phyloP scores from a whole-genome alignment of 768 basidiomycete species.

The Cystofilobasidium capitatum region DNA sequence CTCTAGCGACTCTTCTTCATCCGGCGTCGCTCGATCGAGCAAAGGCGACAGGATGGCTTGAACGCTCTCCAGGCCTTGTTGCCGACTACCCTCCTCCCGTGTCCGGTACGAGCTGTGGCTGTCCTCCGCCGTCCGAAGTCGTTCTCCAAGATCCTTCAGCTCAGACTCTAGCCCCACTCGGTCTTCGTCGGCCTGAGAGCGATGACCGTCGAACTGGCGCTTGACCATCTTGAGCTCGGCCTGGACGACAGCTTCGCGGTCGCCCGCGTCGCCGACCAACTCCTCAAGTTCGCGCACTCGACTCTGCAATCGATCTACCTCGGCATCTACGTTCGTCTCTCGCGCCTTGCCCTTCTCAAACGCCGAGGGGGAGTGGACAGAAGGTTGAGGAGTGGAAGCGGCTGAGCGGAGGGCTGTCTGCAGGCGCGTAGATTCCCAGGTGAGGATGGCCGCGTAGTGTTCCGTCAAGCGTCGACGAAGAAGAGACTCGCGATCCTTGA shows the following conservation, averaged over 20 bases:
- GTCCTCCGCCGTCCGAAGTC: neutral
- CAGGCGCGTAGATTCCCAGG: conserved; percentile 39
- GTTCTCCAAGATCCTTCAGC: conserved; percentile 1
- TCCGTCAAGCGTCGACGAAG: conserved; percentile 38
- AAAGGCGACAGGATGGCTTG: conserved; percentile 17
- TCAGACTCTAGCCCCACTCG: conserved; percentile 34
- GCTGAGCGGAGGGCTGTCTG: conserved; percentile 20
- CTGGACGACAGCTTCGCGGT: conserved; percentile 13
- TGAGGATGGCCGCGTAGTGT: conserved; percentile 40
- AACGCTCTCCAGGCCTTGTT: conserved; percentile 8
- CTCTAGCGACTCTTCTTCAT: conserved; percentile 20
- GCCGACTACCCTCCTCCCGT: neutral
- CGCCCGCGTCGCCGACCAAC: conserved; percentile 16
- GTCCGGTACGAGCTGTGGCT: neutral
- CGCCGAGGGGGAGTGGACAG: neutral
- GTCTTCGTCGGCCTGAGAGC: conserved; percentile 15
- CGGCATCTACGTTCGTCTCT: conserved; percentile 30
- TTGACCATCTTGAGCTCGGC: conserved; percentile 6
- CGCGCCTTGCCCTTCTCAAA: conserved; percentile 27
- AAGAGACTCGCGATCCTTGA: conserved; percentile 35
- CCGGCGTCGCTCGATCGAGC: conserved; percentile 3
- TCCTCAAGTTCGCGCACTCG: conserved; percentile 22
- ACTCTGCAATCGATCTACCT: conserved; percentile 29
- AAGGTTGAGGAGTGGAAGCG: conserved; percentile 7
- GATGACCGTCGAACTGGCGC: conserved; percentile 13